These are phyloP conservation scores for Penicillium digitatum DNA, from an alignment of 2,329 filamentous ascomycete genomes.

Conservation along the genomic window DNA sequence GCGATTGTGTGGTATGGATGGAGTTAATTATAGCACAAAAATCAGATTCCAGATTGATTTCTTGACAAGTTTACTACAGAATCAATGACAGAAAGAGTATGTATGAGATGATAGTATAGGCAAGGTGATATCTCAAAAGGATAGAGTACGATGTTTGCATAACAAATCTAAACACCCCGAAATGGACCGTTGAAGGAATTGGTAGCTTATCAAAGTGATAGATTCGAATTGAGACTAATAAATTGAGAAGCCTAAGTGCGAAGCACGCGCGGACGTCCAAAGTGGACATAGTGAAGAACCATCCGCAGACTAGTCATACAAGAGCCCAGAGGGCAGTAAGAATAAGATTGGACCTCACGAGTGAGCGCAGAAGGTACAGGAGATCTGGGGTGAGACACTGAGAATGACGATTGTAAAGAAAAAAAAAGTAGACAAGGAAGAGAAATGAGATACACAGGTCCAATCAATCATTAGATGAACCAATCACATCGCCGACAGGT, in stretches of 20 bases:
- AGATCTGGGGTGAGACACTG: conserved; percentile 5
- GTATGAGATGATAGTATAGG: neutral
- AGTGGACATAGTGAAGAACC: neutral
- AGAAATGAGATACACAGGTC: conserved; percentile 1
- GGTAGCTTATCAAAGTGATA: neutral
- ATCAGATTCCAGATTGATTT: too few relatives aligned
- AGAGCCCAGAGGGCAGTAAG: neutral
- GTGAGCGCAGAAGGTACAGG: conserved; percentile 3
- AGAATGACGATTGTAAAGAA: neutral
- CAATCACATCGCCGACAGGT: neutral
- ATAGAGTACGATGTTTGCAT: accelerated
- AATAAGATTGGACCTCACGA: neutral
- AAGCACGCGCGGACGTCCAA: neutral
- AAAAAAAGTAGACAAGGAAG: conserved; percentile 3
- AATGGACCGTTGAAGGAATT: too few relatives aligned
- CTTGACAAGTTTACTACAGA: too few relatives aligned
- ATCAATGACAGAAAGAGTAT: neutral
- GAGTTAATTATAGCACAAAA: too few relatives aligned
- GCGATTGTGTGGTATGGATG: too few relatives aligned
- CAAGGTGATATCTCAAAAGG: too few relatives aligned
- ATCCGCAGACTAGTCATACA: neutral
- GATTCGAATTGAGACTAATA: neutral
- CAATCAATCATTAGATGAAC: conserved; percentile 7
- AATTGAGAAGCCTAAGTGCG: neutral
- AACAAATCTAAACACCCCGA: accelerated